Base-by-base conservation (phyloP, 2,329 filamentous ascomycete species). In the Fusarium siculi region DNA sequence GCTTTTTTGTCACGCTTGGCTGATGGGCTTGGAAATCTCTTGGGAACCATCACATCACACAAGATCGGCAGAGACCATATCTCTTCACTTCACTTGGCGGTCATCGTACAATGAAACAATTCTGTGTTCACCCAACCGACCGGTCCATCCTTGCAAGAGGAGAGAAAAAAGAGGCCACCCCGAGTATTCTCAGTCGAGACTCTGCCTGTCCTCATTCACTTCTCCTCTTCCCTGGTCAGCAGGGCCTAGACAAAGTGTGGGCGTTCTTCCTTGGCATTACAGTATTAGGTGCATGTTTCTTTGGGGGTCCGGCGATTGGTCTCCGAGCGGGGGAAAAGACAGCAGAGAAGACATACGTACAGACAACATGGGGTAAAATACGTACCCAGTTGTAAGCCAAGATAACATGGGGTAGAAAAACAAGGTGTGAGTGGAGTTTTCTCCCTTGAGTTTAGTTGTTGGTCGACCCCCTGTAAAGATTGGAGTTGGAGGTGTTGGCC, bases 291-390 rank as follows among this genome's bases (percentile, higher is more conserved):
- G 44, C 12, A 37, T 40, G 47, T 59, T 53, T 70, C 58, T 75
- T 68, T 69, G 57, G 74, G 67, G 73, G 74, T 47, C n/a, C 68
- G 67, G 70, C 72, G 40, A 76, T 73, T 67, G 66, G 73, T 57
- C 55, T 76, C 66, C 53, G 64, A 65, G 63, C 65, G 66, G 69
- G 63, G 61, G 61, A 54, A 52, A 30, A 49, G 28, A 46, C 12
- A 37, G 47, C 6, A 32, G 34, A 53, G 42, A 42, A 32, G 30
- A 32, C 30, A 12, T 14, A n/a, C 21, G n/a, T 19, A n/a, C 39
- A 25, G 53, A 37, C 30, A 68, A 61, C 71, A 73, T 70, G 58
- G 66, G 59, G 62, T 68, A 70, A 59, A 18, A 34, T 66, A 65
- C 52, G 30, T 50, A 50, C 55, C 55, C 34, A 66, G 63, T 60